Percentiles rank a stretch among this genome's conserved stretches.
phyloP scores from a whole-genome alignment of 208 protist species.

The Naegleria gruberi region DNA sequence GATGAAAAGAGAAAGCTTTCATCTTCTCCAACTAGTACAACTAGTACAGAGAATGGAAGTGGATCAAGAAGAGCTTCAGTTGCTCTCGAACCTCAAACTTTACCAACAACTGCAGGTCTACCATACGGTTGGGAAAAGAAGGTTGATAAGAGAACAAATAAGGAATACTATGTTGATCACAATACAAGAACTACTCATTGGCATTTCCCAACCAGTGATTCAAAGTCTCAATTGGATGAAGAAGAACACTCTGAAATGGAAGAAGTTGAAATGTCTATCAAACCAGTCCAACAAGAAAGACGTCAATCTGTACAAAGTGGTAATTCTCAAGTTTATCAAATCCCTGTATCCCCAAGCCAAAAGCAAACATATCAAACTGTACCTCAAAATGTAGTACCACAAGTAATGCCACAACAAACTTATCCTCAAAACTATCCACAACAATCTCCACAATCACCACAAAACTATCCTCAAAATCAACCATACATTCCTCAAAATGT shows the following conservation, averaged over 20 bases:
- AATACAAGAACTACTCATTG: conserved; percentile 24
- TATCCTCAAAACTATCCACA: too few relatives aligned
- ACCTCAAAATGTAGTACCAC: too few relatives aligned
- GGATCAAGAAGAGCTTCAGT: background rate
- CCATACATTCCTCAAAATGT: too few relatives aligned
- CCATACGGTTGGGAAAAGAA: conserved; percentile 20
- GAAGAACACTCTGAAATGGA: background rate
- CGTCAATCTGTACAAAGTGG: background rate
- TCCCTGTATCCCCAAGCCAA: background rate
- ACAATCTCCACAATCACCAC: too few relatives aligned
- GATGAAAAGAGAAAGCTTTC: background rate
- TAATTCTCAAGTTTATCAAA: background rate
- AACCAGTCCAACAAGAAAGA: background rate
- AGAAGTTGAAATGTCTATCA: background rate
- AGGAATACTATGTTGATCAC: conserved; percentile 21
- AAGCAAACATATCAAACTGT: background rate
- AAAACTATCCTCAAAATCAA: too few relatives aligned
- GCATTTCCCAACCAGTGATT: background rate
- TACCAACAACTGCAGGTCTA: background rate
- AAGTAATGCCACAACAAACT: too few relatives aligned
- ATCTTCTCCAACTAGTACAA: background rate
- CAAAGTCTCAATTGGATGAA: background rate
- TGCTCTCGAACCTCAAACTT: background rate
- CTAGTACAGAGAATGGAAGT: too few relatives aligned
- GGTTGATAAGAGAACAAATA: background rate